A percentile compares a stretch with the other conserved stretches of the same genome.
Evolutionary conservation across 768 basidiomycete species (phyloP).

Genomic region (Podaxis sp.): DNA sequence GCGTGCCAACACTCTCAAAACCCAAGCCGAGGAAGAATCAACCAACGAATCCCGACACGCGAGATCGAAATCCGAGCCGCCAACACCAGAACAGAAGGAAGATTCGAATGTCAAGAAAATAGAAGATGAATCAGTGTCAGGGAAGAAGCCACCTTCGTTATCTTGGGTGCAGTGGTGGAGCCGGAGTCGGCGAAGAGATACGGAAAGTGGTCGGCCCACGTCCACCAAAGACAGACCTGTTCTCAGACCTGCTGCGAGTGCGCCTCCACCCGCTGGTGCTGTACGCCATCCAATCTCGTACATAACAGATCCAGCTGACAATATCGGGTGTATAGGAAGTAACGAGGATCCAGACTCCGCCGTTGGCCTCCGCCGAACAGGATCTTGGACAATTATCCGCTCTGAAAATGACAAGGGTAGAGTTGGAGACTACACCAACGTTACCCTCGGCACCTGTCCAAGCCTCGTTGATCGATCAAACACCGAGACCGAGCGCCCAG

Average conservation of each 20-base stretch:
- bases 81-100: conserved; percentile 21
- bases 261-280: conserved; percentile 22
- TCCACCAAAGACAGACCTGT: conserved; percentile 18
- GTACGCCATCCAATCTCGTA: background rate
- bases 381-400: background rate
- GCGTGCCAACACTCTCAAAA: conserved; percentile 47
- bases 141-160: conserved; percentile 49
- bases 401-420: background rate
- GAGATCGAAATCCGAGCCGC: conserved; percentile 41
- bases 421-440: conserved; percentile 37
- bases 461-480: background rate
- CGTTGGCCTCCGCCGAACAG: background rate
- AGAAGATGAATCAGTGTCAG: conserved; percentile 18
- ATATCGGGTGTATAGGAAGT: background rate
- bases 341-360: background rate
- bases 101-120: conserved; percentile 14
- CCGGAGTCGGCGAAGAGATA: conserved; percentile 46
- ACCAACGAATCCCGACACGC: conserved; percentile 20
- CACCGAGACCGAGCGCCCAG: conserved; percentile 1
- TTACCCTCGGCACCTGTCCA: conserved; percentile 38
- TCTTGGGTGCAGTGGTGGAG: conserved; percentile 91
- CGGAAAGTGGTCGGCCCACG: conserved; percentile 12
- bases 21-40: conserved; percentile 21
- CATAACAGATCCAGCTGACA: background rate
- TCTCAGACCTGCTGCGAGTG: conserved; percentile 19